Conservation (phyloP, 495 filamentous ascomycete genomes). For the Trichoderma parareesei region DNA sequence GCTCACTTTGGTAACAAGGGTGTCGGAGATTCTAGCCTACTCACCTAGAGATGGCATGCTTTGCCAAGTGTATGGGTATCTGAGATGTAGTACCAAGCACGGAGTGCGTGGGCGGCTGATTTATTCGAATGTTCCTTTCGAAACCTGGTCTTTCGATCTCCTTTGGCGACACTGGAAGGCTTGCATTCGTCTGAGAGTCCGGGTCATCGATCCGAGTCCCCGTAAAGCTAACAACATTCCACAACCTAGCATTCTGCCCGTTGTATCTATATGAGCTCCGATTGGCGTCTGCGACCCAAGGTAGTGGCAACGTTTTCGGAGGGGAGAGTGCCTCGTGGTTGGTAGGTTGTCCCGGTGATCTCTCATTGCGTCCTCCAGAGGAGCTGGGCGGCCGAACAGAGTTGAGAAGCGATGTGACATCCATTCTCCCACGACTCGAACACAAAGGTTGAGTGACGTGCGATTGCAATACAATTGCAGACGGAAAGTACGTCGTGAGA, state of each 20-base stretch:
- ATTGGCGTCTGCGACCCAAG: background rate
- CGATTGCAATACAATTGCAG: background rate
- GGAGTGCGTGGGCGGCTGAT: background rate
- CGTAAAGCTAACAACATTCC: background rate
- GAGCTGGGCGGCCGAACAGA: background rate
- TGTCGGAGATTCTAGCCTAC: background rate
- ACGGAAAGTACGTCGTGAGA: background rate
- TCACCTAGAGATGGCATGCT: background rate
- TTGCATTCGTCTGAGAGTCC: background rate
- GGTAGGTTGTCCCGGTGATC: background rate
- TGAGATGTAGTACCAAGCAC: background rate
- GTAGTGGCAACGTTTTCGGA: background rate
- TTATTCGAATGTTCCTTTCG: background rate
- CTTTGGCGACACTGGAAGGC: background rate
- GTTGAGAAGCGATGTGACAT: constrained; percentile 31
- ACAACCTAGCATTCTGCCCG: background rate
- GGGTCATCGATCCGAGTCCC: background rate
- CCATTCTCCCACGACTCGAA: constrained; percentile 16
- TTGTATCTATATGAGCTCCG: background rate
- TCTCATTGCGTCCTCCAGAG: background rate
- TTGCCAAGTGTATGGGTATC: background rate
- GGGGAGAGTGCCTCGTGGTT: background rate
- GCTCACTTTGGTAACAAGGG: background rate
- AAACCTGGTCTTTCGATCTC: background rate
- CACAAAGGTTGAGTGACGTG: background rate